Percentiles rank a stretch among this genome's conserved stretches.
These are phyloP conservation scores for Rauvolfia tetraphylla DNA, from an alignment of 257 asterid species.

Conservation along the genomic window DNA sequence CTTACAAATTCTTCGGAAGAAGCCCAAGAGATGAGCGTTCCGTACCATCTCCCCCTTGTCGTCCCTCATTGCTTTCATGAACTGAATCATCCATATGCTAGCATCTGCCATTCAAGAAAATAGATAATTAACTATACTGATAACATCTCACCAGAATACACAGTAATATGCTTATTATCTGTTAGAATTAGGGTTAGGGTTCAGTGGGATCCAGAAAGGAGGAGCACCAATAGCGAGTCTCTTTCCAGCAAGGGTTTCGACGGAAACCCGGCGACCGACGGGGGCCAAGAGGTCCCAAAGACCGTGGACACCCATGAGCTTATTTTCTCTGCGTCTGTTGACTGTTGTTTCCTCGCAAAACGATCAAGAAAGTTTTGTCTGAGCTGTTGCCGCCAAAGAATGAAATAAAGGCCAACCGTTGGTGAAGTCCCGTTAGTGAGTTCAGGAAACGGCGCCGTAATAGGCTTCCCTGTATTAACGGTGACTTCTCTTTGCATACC, in stretches of 20 bases:
- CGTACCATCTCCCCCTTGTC: constrained; percentile 97
- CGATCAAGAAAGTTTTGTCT: not conserved
- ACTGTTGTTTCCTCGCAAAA: not conserved
- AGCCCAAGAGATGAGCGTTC: constrained; percentile 85
- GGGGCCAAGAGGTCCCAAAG: constrained; percentile 96
- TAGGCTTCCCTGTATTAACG: not conserved
- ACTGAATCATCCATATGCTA: constrained; percentile 97
- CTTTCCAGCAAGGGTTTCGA: constrained; percentile 88
- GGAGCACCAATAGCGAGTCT: constrained; percentile 82
- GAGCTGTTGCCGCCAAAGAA: constrained; percentile 21
- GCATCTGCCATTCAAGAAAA: constrained; percentile 54
- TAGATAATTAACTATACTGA: not conserved
- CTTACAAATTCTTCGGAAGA: constrained; percentile 94
- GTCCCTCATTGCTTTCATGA: constrained; percentile 97
- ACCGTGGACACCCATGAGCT: constrained; percentile 86
- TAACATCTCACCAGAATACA: not conserved
- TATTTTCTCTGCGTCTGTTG: not conserved
- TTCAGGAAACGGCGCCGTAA: not conserved
- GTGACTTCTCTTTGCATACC: not conserved
- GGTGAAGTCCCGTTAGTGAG: constrained; percentile 9
- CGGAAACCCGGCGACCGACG: constrained; percentile 97
- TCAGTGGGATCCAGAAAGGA: constrained; percentile 2
- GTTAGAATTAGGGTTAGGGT: constrained; percentile 28
- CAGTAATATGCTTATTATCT: not conserved
- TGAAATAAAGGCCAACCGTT: not conserved